Evolutionary conservation across 2,329 filamentous ascomycete genomes (phyloP).

Genomic region (Sporothrix brasiliensis): DNA sequence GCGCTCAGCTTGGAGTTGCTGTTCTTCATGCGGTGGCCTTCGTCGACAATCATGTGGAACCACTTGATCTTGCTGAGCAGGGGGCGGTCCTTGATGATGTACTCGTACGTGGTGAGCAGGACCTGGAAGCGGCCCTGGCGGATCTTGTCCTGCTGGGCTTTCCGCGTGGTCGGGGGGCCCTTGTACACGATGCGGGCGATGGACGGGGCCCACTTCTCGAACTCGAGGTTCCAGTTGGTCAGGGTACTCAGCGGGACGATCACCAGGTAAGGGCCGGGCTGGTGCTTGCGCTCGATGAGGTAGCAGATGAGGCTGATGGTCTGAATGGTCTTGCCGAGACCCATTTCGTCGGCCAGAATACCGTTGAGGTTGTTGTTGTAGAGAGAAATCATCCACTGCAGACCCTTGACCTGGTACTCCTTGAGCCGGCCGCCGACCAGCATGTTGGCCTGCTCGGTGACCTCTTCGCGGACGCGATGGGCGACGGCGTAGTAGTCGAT

Average conservation of each 20-base stretch:
- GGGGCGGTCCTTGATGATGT: slow-evolving; percentile 98
- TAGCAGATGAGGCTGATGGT: slow-evolving; percentile 98
- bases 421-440: slow-evolving; percentile 91
- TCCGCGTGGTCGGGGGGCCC: slow-evolving; percentile 84
- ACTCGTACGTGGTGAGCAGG: slow-evolving; percentile 95
- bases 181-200: slow-evolving; percentile 93
- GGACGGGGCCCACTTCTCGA: slow-evolving; percentile 96
- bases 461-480: slow-evolving; percentile 91
- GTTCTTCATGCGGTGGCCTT: slow-evolving; percentile 99
- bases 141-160: slow-evolving; percentile 89
- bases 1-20: slow-evolving; percentile 92
- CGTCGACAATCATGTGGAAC: slow-evolving; percentile 99
- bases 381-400: slow-evolving; percentile 99
- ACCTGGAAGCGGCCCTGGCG: slow-evolving; percentile 96
- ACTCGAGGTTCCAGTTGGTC: slow-evolving; percentile 98
- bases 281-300: slow-evolving; percentile 92
- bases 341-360: slow-evolving; percentile 98
- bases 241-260: slow-evolving; percentile 96
- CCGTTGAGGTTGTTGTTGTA: slow-evolving; percentile 99
- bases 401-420: slow-evolving; percentile 96
- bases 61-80: slow-evolving; percentile 98
- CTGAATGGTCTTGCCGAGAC: slow-evolving; percentile 98
- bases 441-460: slow-evolving; percentile 78
- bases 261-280: slow-evolving; percentile 89
- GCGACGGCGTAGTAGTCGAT: slow-evolving; percentile 99